Percentiles rank a stretch among this genome's conserved stretches.
phyloP scores from a whole-genome alignment of 1,284 basidiomycete genomes.

The Papiliotrema flavescens region DNA sequence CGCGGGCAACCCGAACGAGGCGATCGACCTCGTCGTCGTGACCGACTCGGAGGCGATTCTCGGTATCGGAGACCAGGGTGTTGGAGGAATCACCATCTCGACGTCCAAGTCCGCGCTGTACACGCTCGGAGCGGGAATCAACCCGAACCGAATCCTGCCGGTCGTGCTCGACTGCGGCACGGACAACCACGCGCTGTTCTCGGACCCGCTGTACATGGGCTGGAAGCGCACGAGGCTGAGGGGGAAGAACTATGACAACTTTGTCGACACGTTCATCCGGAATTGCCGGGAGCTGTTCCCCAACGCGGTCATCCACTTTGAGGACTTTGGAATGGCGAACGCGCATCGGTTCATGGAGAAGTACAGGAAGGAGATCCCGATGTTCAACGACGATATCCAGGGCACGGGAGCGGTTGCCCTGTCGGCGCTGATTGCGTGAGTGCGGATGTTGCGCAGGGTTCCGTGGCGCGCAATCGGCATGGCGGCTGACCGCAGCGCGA shows the following conservation, averaged over 20 bases:
- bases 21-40: constrained; percentile 65
- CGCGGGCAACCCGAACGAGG: constrained; percentile 58
- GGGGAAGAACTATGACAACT: constrained; percentile 49
- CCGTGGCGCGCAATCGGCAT: neutral
- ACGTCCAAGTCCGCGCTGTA: constrained; percentile 79
- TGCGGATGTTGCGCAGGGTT: no score
- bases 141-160: constrained; percentile 62
- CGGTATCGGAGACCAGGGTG: constrained; percentile 58
- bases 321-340: constrained; percentile 57
- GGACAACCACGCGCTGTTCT: constrained; percentile 58
- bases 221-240: constrained; percentile 51
- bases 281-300: constrained; percentile 49
- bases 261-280: constrained; percentile 52
- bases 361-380: constrained; percentile 53
- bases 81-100: constrained; percentile 60
- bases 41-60: constrained; percentile 80
- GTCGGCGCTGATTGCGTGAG: constrained; percentile 51
- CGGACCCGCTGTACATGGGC: constrained; percentile 49
- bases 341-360: constrained; percentile 66
- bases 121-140: constrained; percentile 73
- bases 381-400: constrained; percentile 77
- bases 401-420: constrained; percentile 80
- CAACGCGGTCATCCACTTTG: constrained; percentile 49
- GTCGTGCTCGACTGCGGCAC: constrained; percentile 74
- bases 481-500: constrained; percentile 37